Evolutionary conservation across 2,329 filamentous ascomycete species (phyloP).

Genomic region (Colletotrichum higginsianum): DNA sequence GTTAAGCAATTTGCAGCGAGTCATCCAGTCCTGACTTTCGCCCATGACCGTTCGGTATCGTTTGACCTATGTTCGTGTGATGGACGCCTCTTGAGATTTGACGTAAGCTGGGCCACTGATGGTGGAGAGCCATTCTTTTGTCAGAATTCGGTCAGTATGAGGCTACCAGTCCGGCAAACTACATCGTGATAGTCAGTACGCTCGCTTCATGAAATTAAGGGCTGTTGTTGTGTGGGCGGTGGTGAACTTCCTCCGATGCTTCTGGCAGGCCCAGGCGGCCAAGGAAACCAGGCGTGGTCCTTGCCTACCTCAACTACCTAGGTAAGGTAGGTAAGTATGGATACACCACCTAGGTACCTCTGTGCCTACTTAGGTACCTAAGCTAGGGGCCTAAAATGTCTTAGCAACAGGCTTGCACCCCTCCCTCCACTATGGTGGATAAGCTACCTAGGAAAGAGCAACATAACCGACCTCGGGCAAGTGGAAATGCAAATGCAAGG

Average conservation of each 20-base stretch:
- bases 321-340: too few species aligned
- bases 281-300: not conserved
- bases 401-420: not conserved
- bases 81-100: not conserved
- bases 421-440: conserved; percentile 7
- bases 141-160: not conserved
- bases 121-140: not conserved
- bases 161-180: too few species aligned
- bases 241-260: not conserved
- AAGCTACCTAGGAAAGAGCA: not conserved
- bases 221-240: not conserved
- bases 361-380: too few species aligned
- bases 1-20: conserved; percentile 11
- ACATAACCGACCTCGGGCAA: conserved; percentile 11
- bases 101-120: not conserved
- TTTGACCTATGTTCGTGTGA: not conserved
- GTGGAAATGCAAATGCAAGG: conserved; percentile 14
- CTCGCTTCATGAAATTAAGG: too few species aligned
- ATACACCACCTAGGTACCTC: too few species aligned
- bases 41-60: not conserved
- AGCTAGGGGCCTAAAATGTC: not conserved
- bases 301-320: not conserved
- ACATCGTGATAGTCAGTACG: too few species aligned
- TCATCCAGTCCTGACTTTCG: not conserved
- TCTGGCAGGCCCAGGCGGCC: not conserved